Conservation (phyloP, 805 yeast genomes). For the Candida germanica region DNA sequence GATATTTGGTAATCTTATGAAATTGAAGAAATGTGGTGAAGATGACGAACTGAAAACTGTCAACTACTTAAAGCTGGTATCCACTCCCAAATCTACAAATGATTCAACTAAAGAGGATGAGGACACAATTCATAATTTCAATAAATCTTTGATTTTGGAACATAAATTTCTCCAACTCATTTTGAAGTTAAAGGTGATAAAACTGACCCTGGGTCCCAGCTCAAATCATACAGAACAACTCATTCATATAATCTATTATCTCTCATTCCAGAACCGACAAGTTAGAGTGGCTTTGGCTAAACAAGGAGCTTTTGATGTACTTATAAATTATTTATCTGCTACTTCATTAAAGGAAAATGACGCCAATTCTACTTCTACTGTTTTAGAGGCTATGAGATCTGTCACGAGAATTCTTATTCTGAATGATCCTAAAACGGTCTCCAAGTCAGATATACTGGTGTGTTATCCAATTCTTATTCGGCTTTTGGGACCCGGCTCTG, state of each 20-base stretch:
- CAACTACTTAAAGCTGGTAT: constrained; percentile 34
- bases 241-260: constrained; percentile 32
- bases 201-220: constrained; percentile 12
- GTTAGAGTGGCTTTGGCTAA: constrained; percentile 37
- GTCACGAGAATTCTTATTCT: constrained; percentile 45
- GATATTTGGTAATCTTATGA: constrained; percentile 39
- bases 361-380: constrained; percentile 17
- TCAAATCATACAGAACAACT: constrained; percentile 19
- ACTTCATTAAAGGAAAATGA: constrained; percentile 1
- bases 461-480: constrained; percentile 50
- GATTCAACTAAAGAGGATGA: constrained; percentile 18
- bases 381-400: constrained; percentile 36
- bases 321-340: constrained; percentile 33
- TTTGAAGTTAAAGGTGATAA: constrained; percentile 18
- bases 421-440: constrained; percentile 41
- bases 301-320: constrained; percentile 43
- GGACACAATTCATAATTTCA: constrained; percentile 29
- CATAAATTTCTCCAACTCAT: constrained; percentile 19
- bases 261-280: constrained; percentile 25
- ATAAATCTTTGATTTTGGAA: constrained; percentile 23
- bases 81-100: constrained; percentile 27
- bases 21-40: no score
- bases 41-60: constrained; percentile 30
- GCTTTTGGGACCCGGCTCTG: constrained; percentile 34
- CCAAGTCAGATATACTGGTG: constrained; percentile 35